Evolutionary conservation across 139 green algal genomes (phyloP), one percentile per base, ranked within the genome.

Genomic region (Chlorella ohadii): DNA sequence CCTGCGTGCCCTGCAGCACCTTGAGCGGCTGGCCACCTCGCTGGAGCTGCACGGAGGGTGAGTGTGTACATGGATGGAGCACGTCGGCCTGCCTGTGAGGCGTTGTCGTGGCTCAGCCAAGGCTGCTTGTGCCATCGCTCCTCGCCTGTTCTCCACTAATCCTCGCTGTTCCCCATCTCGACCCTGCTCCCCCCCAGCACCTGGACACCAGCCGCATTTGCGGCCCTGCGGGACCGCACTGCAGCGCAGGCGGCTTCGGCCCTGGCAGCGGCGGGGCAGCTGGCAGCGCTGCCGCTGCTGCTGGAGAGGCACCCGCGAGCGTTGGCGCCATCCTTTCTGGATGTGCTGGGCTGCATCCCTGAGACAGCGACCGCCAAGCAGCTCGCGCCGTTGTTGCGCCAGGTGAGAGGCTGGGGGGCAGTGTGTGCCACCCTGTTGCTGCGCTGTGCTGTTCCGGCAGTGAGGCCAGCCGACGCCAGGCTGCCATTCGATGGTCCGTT

Each of bases 1-100:
- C 56, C 61, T 89, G 63, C 56, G 33, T 39, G 41, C 73, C 39
- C 59, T 89, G 79, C 79, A 88, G 80, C 85, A 86, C 13, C 25
- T 59, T 5, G 80, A 89, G 36, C 59, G 85, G 13, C 59, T 89
- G 38, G 44, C 57, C 55, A 89, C 85, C 0, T 19, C 59, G 13
- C 33, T 84, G 31, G 67, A 33, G 6, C 41, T 88, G 31, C 38
- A 64, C 38, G 56, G 41, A 5, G 72, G 85, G 85, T 87, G 47
- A 79, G 80, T 23, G 22, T 22, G 51, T 9, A 59, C 15, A 2
- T 4, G 19, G 51, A 19, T 7, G 63, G 2, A 15, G 67, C 31
- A 75, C 9, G 23, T 31, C 67, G 12, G 9, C n/a, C n/a, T 44
- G 67, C 19, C 11, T 75, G 67, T 36, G 33, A 51, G 44, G 44